Percentiles rank a stretch among this genome's conserved stretches.
Evolutionary conservation across 768 basidiomycete species (phyloP).

Genomic region (Leucocoprinus birnbaumii): DNA sequence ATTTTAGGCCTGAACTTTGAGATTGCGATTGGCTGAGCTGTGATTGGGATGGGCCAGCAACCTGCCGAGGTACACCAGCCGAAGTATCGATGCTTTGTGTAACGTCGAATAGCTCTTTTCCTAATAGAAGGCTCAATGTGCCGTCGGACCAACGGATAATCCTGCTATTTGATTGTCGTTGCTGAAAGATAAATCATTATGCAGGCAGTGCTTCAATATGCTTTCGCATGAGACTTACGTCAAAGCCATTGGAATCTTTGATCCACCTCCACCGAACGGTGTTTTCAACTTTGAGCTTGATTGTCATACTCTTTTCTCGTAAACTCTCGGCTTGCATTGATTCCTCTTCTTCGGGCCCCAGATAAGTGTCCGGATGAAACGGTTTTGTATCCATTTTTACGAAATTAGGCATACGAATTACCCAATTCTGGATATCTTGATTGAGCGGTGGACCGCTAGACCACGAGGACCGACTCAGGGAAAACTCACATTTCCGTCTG

Average conservation of each 20-base stretch:
- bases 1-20: constrained; percentile 35
- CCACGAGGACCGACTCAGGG: constrained; percentile 1
- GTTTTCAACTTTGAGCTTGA: constrained; percentile 89
- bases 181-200: constrained; percentile 37
- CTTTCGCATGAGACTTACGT: constrained; percentile 51
- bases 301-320: constrained; percentile 78
- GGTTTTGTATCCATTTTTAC: constrained; percentile 88
- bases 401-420: constrained; percentile 91
- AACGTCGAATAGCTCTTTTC: constrained; percentile 93
- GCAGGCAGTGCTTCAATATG: constrained; percentile 1
- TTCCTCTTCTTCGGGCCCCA: constrained; percentile 77
- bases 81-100: constrained; percentile 77
- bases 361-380: constrained; percentile 84
- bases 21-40: constrained; percentile 34
- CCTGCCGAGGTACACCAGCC: constrained; percentile 58
- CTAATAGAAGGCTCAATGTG: constrained; percentile 83
- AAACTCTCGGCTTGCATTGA: constrained; percentile 52
- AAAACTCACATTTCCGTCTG: constrained; percentile 73
- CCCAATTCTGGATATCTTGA: constrained; percentile 67
- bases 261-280: constrained; percentile 96
- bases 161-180: constrained; percentile 85
- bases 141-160: constrained; percentile 97
- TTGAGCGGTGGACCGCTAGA: constrained; percentile 1
- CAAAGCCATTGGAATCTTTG: constrained; percentile 68
- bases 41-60: constrained; percentile 46